Evolutionary conservation across 106 monocot genomes (phyloP).

Genomic region (Dioscorea zingiberensis): DNA sequence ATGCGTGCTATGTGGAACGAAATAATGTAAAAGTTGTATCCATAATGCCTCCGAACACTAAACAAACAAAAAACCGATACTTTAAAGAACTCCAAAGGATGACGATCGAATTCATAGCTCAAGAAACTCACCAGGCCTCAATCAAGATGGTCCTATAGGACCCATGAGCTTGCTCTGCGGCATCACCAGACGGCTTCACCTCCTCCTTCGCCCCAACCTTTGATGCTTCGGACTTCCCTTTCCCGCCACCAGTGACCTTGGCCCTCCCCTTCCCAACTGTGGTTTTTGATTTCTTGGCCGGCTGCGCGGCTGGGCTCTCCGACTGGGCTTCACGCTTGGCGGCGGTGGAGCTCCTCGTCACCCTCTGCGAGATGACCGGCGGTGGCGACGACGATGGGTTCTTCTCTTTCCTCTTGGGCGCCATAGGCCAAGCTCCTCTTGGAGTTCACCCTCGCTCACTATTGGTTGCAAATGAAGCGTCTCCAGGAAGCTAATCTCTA

Average conservation of each 20-base stretch:
- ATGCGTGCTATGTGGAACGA: background rate
- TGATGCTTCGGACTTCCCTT: constrained; percentile 8
- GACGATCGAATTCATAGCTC: background rate
- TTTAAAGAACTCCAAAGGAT: background rate
- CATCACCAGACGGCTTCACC: background rate
- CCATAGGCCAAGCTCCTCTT: constrained; percentile 16
- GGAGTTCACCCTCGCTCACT: background rate
- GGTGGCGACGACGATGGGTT: constrained; percentile 8
- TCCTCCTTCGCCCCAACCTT: background rate
- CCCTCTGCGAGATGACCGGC: constrained; percentile 33
- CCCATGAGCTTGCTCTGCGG: background rate
- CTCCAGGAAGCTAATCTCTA: background rate
- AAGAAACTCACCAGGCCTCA: constrained; percentile 51
- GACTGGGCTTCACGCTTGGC: constrained; percentile 23
- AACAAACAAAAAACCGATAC: background rate
- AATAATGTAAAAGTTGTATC: too few relatives aligned
- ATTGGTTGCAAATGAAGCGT: too few relatives aligned
- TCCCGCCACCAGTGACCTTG: background rate
- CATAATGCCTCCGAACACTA: background rate
- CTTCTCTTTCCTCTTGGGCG: constrained; percentile 31
- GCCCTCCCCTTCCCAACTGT: background rate
- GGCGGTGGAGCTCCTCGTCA: constrained; percentile 48
- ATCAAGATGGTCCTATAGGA: constrained; percentile 27
- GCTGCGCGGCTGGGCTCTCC: constrained; percentile 8
- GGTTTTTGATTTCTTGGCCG: constrained; percentile 16